Evolutionary conservation across 2,329 filamentous ascomycete species (phyloP), one percentile per base, ranked within the genome.

Genomic region (Pestalotiopsis sp.): DNA sequence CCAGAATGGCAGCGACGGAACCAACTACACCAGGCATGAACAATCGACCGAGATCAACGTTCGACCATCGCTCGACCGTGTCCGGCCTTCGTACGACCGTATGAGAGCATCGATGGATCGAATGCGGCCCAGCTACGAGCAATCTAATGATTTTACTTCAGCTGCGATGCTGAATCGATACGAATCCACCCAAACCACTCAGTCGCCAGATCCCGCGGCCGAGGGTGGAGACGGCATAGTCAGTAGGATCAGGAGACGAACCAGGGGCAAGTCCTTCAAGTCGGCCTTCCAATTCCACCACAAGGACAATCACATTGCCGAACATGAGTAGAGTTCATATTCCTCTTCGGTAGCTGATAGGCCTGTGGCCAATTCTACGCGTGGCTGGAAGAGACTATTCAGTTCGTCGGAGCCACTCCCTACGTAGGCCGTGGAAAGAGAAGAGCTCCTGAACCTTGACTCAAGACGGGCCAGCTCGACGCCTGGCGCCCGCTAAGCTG

Each of bases 1-100:
- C 75, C 93, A 97, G 78, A 97, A 95, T 74, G 94, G 94, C 70
- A 98, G 95, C 81, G 95, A 97, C 80, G 95, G 94, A 70, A 98
- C 96, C 64, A 95, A 97, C 75, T 97, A 94, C 79, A 97, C 94
- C 25, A 83, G 86, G 64, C 88, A 89, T 74, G 87, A 90, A 70
- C 83, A 85, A 73, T 91, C 91, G 17, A 78, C 89, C 72, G 91
- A 92, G 69, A 78, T 82, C 64, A 78, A 79, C 20, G 78, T 80
- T 11, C 82, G 88, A 36, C 87, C 86, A 31, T 91, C 90, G 5
- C 84, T 90, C 57, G 92, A 94, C 71, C 87, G 91, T 70, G 86
- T 91, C 4, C 86, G 94, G 72, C 93, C 93, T 56, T 97, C 93
- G n/a, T 97, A 93, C 78, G 95, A 98, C 76, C 89, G 95, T 67